Base-by-base conservation (phyloP, 768 basidiomycete species). In the Pleurotus ostreatus region DNA sequence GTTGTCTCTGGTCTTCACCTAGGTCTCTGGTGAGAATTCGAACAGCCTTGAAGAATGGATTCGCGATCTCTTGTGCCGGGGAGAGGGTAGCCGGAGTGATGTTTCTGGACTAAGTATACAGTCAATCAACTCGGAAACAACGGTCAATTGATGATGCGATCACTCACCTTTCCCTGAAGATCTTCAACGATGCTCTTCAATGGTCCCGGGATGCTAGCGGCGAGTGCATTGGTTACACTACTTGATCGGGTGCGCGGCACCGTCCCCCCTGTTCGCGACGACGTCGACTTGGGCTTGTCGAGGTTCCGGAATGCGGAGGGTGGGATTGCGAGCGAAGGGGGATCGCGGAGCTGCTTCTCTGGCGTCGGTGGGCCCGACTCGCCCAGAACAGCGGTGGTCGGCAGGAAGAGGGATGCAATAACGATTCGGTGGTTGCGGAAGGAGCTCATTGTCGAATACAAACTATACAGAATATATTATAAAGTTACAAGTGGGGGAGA, bases 331-430 rank as follows among this genome's bases (percentile, higher is more conserved):
- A 26, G 61, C 61, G 57, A 68, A 66, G 3, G 64, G 13, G 49
- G 58, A 11, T 58, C 40, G 13, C 23, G 23, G 56, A 51, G 34
- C 34, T 62, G 37, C 56, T 63, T 3, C 64, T 77, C 74, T 8
- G 85, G 82, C 0, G 84, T 83, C 0, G 81, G 63, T 0, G 80
- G 79, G 12, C 71, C 67, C 0, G 83, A 83, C 22, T 85, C 79
- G 66, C 80, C 83, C 41, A 84, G 71, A 45, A 85, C 81, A 43
- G 83, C 82, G 38, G 89, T 88, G 57, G 81, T 82, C 38, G 91
- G 91, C 37, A 92, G 83, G 66, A 93, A 92, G 57, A 92, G 83
- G n/a, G 88, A 86, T 13, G 89, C 91, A 68, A 93, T 85, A 68
- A 92, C 75, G 55, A 88, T 78, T 30, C 91, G 76, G 68, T 89